phyloP scores from a whole-genome alignment of 495 filamentous ascomycete species.

The Aspergillus panamensis region DNA sequence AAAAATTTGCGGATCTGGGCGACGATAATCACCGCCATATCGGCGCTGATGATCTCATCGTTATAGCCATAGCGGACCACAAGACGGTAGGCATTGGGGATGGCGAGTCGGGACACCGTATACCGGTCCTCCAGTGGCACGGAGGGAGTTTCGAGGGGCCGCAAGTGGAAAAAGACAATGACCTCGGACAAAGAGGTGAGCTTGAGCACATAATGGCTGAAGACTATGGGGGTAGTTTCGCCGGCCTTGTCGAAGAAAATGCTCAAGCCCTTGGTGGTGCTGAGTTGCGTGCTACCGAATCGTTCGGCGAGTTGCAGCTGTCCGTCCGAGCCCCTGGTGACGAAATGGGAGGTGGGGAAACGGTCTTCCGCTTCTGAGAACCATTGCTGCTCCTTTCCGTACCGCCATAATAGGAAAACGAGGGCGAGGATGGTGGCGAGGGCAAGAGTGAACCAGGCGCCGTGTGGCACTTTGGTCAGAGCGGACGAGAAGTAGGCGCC shows the following conservation, averaged over 20 bases:
- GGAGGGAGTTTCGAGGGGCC: constrained; percentile 47
- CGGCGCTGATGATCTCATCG: constrained; percentile 60
- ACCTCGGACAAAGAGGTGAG: constrained; percentile 56
- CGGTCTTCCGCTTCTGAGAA: constrained; percentile 56
- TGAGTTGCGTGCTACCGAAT: constrained; percentile 26
- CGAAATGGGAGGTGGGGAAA: constrained; percentile 39
- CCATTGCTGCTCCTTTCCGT: constrained; percentile 73
- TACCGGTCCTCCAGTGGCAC: constrained; percentile 46
- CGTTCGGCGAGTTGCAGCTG: constrained; percentile 14
- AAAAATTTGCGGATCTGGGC: constrained; percentile 52
- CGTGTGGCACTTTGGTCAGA: constrained; percentile 64
- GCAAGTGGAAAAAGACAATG: constrained; percentile 60
- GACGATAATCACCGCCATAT: constrained; percentile 57
- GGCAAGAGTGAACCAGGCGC: constrained; percentile 71
- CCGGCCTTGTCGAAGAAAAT: constrained; percentile 68
- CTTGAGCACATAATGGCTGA: constrained; percentile 62
- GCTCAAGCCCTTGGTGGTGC: constrained; percentile 50
- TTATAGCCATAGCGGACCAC: constrained; percentile 68
- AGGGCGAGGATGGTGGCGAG: constrained; percentile 55
- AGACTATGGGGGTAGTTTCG: constrained; percentile 52
- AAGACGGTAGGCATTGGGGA: constrained; percentile 61
- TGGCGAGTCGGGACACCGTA: constrained; percentile 41
- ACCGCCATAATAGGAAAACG: constrained; percentile 68
- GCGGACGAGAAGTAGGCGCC: constrained; percentile 63
- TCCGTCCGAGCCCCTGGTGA: constrained; percentile 8